These are phyloP conservation scores for Immersiella caudata DNA, from an alignment of 495 filamentous ascomycete species.

Conservation along the genomic window DNA sequence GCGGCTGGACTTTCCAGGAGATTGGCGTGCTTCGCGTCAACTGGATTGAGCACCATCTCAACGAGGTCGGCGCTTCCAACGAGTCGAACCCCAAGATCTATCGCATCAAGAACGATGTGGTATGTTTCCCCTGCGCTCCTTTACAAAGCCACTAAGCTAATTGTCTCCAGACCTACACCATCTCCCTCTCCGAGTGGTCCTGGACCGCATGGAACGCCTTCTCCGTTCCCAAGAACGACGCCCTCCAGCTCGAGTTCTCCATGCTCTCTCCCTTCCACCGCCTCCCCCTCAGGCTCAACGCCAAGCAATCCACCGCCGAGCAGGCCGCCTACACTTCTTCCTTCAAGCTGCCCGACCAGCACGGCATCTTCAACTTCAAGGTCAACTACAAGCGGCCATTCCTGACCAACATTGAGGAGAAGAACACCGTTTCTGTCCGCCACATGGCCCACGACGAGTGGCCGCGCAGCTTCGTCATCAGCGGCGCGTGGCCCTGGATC, in stretches of 20 bases:
- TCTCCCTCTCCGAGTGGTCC: slow-evolving; percentile 83
- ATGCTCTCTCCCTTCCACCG: slow-evolving; percentile 99
- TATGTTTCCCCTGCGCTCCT: slow-evolving; percentile 53
- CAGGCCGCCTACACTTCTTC: slow-evolving; percentile 72
- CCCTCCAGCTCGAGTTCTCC: slow-evolving; percentile 90
- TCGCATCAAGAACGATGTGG: slow-evolving; percentile 94
- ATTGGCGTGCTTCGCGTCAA: slow-evolving; percentile 85
- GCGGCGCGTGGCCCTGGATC: slow-evolving; percentile 94
- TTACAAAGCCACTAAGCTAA: slow-evolving; percentile 5
- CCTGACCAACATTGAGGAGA: slow-evolving; percentile 87
- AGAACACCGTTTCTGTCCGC: slow-evolving; percentile 88
- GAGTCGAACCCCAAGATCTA: slow-evolving; percentile 84
- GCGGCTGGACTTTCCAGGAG: slow-evolving; percentile 93
- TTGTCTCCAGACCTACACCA: slow-evolving; percentile 70
- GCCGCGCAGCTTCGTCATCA: slow-evolving; percentile 87
- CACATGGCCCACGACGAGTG: slow-evolving; percentile 98
- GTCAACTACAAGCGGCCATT: slow-evolving; percentile 96
- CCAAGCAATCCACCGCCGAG: slow-evolving; percentile 57
- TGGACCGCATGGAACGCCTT: slow-evolving; percentile 74
- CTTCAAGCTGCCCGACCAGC: slow-evolving; percentile 89
- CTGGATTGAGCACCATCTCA: slow-evolving; percentile 77
- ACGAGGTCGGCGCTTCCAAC: slow-evolving; percentile 55
- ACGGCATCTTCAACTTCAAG: slow-evolving; percentile 96
- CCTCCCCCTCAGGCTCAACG: slow-evolving; percentile 65
- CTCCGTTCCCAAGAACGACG: slow-evolving; percentile 66